Conservation (phyloP, 1,284 basidiomycete species). For the Pseudozyma hubeiensis region DNA sequence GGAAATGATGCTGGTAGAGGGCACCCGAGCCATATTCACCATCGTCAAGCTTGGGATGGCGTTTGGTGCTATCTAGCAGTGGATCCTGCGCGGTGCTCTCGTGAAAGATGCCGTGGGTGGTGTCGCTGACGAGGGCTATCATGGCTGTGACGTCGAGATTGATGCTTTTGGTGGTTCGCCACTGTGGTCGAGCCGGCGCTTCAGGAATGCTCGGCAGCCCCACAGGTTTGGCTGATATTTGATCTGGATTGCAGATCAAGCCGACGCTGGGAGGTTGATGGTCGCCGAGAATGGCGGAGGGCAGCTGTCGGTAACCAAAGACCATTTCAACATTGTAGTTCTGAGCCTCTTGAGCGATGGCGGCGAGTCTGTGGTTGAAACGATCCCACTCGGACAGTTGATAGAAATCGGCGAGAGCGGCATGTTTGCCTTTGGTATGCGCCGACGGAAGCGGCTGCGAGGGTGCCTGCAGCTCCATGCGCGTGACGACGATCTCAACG, state of each 20-base stretch:
- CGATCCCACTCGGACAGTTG: constrained; percentile 45
- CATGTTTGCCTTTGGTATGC: background rate
- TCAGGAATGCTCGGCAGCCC: constrained; percentile 29
- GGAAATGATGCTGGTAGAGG: constrained; percentile 37
- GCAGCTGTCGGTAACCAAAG: constrained; percentile 27
- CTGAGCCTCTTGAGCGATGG: constrained; percentile 29
- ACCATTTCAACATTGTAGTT: constrained; percentile 29
- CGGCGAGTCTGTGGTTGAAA: constrained; percentile 38
- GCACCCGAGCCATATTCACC: constrained; percentile 29
- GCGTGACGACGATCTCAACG: constrained; percentile 48
- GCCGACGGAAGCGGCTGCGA: constrained; percentile 15
- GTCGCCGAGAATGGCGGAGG: background rate
- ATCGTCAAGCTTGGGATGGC: constrained; percentile 25
- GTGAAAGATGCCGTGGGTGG: constrained; percentile 40
- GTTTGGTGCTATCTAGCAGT: constrained; percentile 15
- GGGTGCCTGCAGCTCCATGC: constrained; percentile 36
- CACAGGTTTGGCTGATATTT: background rate
- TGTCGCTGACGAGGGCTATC: constrained; percentile 60
- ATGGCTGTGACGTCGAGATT: constrained; percentile 63
- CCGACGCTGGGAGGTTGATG: constrained; percentile 12
- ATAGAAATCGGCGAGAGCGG: constrained; percentile 26
- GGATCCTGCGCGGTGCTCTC: constrained; percentile 1
- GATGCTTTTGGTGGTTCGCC: constrained; percentile 36
- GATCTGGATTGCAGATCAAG: background rate
- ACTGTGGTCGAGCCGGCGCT: constrained; percentile 24